Evolutionary conservation across 805 yeast genomes (phyloP).

Genomic region (Ogataea ramenticola): DNA sequence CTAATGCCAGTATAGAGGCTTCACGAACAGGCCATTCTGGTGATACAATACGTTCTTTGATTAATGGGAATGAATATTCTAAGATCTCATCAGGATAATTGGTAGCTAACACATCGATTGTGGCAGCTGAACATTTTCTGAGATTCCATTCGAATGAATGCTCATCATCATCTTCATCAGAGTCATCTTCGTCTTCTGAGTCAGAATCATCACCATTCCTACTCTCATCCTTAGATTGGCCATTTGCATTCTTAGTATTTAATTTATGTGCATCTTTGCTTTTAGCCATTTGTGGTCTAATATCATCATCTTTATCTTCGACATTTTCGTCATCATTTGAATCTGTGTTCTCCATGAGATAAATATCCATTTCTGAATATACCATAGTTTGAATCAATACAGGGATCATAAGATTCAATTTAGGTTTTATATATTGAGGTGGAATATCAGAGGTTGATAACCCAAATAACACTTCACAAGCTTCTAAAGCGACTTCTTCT

Average conservation of each 20-base stretch:
- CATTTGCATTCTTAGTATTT: conserved; percentile 12
- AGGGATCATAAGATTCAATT: conserved; percentile 64
- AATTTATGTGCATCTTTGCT: conserved; percentile 39
- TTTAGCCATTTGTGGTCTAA: conserved; percentile 74
- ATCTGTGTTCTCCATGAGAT: conserved; percentile 56
- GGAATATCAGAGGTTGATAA: conserved; percentile 61
- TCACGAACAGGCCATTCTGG: conserved; percentile 86
- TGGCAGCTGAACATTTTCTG: conserved; percentile 91
- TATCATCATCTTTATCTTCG: conserved; percentile 83
- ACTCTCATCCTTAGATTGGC: not conserved
- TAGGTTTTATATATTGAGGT: conserved; percentile 46
- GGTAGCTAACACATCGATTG: conserved; percentile 74
- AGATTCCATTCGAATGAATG: conserved; percentile 79
- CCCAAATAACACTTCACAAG: conserved; percentile 83
- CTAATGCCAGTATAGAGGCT: conserved; percentile 88
- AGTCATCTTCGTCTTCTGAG: conserved; percentile 8
- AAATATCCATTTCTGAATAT: conserved; percentile 74
- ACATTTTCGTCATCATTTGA: conserved; percentile 66
- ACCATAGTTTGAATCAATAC: conserved; percentile 76
- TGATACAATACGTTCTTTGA: conserved; percentile 63
- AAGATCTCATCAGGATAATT: conserved; percentile 63
- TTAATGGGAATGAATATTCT: conserved; percentile 59
- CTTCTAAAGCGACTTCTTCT: conserved; percentile 80
- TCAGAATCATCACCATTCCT: conserved; percentile 2
- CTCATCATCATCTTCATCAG: conserved; percentile 62